phyloP scores from a whole-genome alignment of 441 rosid species.

The Gossypium laxum region DNA sequence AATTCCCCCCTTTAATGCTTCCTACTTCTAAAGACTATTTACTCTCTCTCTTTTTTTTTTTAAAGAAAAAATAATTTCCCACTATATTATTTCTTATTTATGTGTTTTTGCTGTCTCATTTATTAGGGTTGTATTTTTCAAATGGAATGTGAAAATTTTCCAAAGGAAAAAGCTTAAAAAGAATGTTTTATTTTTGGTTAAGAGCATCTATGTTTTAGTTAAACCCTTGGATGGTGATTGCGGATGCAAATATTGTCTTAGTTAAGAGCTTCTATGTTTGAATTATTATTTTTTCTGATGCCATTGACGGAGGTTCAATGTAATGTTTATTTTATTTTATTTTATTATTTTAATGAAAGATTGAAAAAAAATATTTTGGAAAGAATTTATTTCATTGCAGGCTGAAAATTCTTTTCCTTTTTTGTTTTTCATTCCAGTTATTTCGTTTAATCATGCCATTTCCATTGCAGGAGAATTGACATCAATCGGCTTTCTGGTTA shows the following conservation, averaged over 20 bases:
- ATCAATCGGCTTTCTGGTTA: slow-evolving; percentile 15
- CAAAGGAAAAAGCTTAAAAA: not conserved
- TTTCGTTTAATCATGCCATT: not conserved
- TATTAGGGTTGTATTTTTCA: not conserved
- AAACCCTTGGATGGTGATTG: not conserved
- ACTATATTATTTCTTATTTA: not conserved
- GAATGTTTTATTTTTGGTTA: not conserved
- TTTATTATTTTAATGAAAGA: not conserved
- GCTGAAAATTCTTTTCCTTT: not conserved
- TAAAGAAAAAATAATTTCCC: not conserved
- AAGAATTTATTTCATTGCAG: not conserved
- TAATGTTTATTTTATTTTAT: not conserved
- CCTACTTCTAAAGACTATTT: not conserved
- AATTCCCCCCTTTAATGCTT: no score
- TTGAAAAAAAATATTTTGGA: not conserved
- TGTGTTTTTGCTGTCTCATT: not conserved
- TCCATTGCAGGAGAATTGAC: not conserved
- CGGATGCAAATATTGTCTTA: not conserved
- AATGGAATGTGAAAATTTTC: not conserved
- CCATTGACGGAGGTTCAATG: not conserved
- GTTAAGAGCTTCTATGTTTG: not conserved
- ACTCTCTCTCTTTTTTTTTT: not conserved
- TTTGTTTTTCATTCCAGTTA: not conserved
- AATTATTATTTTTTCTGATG: not conserved
- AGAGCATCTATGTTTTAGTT: not conserved